Base-by-base conservation (phyloP, 805 yeast species). In the Suhomyces pyralidae region DNA sequence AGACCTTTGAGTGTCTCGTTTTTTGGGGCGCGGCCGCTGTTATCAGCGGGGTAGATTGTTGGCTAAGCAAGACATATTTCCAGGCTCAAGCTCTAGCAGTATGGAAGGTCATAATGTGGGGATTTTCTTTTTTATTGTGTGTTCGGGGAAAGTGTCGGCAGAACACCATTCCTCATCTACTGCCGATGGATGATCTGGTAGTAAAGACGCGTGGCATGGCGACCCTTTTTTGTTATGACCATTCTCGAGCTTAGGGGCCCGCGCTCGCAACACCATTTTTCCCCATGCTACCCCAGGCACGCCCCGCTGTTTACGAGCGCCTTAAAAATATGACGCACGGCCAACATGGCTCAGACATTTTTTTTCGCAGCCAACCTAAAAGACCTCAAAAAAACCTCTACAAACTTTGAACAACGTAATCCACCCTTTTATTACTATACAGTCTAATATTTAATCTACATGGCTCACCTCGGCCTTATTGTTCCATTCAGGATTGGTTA, bases 401-500 rank as follows among this genome's bases (percentile, higher is more conserved):
- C 22, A 17, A 7, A 7, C 9, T 38, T 8, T 2, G 10, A 4
- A 17, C 6, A n/a, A 9, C 3, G n/a, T 9, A 6, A 19, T 5
- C 32, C 5, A 28, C 32, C 32, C 32, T 28, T 38, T 38, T 38
- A 38, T 32, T 38, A 38, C 42, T 38, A 19, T 38, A 38, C 42
- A 38, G 22, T 38, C 26, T 38, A 38, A 22, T 49, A 56, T 52
- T 84, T n/a, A n/a, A n/a, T n/a, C 88, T 51, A 80, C 69, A 60
- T 82, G 85, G 55, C 78, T 70, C 15, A 69, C 74, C 52, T 77
- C 82, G 19, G 83, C 71, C 70, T 82, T 81, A 26, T 84, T 85
- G 58, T 81, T 78, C 89, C 89, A 84, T 55, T 78, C 83, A 4
- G 79, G 72, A 60, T 80, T 79, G 40, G 84, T 81, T 42, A 84